These are phyloP conservation scores for Penicillium lividum DNA, from an alignment of 495 filamentous ascomycete genomes.

Conservation along the genomic window DNA sequence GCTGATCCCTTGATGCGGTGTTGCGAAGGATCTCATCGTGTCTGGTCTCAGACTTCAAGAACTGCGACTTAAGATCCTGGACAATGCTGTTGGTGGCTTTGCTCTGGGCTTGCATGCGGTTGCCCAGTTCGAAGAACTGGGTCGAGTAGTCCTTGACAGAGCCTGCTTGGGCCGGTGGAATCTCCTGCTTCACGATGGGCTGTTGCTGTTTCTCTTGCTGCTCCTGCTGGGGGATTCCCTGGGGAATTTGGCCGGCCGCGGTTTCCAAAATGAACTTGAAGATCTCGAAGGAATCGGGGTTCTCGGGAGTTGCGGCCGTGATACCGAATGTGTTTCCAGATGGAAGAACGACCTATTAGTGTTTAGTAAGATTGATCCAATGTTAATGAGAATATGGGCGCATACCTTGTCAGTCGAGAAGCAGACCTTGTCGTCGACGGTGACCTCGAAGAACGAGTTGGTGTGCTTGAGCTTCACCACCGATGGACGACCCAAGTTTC, in stretches of 20 bases:
- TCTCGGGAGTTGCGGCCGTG: slow-evolving; percentile 84
- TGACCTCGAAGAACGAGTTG: slow-evolving; percentile 65
- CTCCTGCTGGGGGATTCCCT: slow-evolving; percentile 32
- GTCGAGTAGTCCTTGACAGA: slow-evolving; percentile 50
- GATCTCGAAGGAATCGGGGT: slow-evolving; percentile 90
- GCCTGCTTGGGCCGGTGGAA: slow-evolving; percentile 29
- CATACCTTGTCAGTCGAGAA: slow-evolving; percentile 75
- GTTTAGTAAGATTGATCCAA: neutral
- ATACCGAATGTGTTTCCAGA: slow-evolving; percentile 83
- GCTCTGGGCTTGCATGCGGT: slow-evolving; percentile 74
- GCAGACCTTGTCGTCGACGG: slow-evolving; percentile 78
- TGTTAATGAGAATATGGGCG: neutral
- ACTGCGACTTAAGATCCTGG: slow-evolving; percentile 55
- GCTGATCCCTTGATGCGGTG: slow-evolving; percentile 46
- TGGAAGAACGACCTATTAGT: slow-evolving; percentile 60
- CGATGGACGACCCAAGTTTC: slow-evolving; percentile 83
- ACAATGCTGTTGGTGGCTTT: slow-evolving; percentile 70
- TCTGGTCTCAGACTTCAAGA: slow-evolving; percentile 54
- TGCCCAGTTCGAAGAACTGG: slow-evolving; percentile 81
- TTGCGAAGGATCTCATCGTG: slow-evolving; percentile 58
- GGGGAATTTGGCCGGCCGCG: slow-evolving; percentile 33
- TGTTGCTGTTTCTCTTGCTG: slow-evolving; percentile 28
- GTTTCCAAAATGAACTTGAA: slow-evolving; percentile 78
- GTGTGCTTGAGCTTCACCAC: slow-evolving; percentile 72
- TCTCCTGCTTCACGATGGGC: slow-evolving; percentile 33